These are phyloP conservation scores for Suhomyces choctaworum DNA, from an alignment of 1,139 yeast species.

Conservation along the genomic window DNA sequence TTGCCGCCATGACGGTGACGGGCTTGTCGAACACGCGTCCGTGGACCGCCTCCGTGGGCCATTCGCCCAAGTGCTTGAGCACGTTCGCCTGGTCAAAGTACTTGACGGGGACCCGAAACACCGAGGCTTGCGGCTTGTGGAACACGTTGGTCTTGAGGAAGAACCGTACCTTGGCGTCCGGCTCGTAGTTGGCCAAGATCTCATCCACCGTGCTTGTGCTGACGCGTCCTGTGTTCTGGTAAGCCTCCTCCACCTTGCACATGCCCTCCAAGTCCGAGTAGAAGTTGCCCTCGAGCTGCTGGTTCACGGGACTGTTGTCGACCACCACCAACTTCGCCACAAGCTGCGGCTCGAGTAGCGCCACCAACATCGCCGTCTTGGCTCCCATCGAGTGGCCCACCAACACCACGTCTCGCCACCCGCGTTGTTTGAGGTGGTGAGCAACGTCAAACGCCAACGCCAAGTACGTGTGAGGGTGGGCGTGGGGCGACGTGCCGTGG, in stretches of 20 bases:
- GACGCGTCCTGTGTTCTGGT: background rate
- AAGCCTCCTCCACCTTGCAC: constrained; percentile 30
- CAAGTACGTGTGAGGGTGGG: constrained; percentile 44
- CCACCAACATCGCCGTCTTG: constrained; percentile 49
- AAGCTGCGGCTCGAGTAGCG: constrained; percentile 39
- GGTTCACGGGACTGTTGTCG: constrained; percentile 48
- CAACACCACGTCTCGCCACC: constrained; percentile 27
- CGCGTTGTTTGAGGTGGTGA: constrained; percentile 28
- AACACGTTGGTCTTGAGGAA: constrained; percentile 34
- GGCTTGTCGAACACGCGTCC: constrained; percentile 34
- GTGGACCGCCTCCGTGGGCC: constrained; percentile 38
- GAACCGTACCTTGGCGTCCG: constrained; percentile 23
- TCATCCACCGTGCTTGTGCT: constrained; percentile 15
- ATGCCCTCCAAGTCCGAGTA: constrained; percentile 32
- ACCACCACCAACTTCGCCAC: constrained; percentile 44
- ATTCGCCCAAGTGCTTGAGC: constrained; percentile 36
- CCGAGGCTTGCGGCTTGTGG: constrained; percentile 22
- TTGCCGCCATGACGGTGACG: constrained; percentile 42
- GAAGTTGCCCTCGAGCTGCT: constrained; percentile 28
- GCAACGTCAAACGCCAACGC: constrained; percentile 47
- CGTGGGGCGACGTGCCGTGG: constrained; percentile 51
- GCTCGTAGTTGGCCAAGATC: constrained; percentile 25
- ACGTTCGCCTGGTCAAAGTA: constrained; percentile 24
- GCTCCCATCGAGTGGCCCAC: constrained; percentile 60
- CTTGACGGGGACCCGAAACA: constrained; percentile 32